Evolutionary conservation across 345 rosid species (phyloP).

Genomic region (Arabis hirsuta): DNA sequence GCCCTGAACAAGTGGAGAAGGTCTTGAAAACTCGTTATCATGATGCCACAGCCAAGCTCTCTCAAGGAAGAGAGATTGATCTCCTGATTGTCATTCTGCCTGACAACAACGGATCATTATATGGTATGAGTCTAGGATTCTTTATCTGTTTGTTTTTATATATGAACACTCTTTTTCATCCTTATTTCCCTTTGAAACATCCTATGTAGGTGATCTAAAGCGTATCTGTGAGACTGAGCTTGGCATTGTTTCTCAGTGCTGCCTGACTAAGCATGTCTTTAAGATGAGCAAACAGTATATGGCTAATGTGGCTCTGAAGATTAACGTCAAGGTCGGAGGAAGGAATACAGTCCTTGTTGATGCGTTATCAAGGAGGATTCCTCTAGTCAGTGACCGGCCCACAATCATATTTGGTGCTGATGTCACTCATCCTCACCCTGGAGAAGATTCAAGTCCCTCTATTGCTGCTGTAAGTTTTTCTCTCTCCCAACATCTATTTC

Average conservation of each 20-base stretch:
- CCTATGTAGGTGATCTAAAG: conserved; percentile 83
- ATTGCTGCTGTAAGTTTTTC: conserved; percentile 82
- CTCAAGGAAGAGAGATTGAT: conserved; percentile 82
- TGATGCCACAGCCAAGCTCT: conserved; percentile 76
- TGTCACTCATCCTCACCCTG: conserved; percentile 99
- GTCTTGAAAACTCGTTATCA: conserved; percentile 77
- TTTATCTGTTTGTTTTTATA: neutral
- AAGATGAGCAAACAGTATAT: conserved; percentile 86
- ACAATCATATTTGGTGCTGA: conserved; percentile 99
- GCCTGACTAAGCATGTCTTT: conserved; percentile 88
- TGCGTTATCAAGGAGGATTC: conserved; percentile 90
- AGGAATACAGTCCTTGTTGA: conserved; percentile 95
- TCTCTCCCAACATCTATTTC: neutral
- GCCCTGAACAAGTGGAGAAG: conserved; percentile 94
- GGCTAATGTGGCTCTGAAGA: conserved; percentile 94
- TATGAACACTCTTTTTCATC: neutral
- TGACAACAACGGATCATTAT: conserved; percentile 95
- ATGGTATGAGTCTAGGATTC: conserved; percentile 54
- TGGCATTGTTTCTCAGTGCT: conserved; percentile 96
- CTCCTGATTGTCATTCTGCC: conserved; percentile 94
- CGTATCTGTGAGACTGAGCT: conserved; percentile 98
- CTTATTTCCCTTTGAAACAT: conserved; percentile 9
- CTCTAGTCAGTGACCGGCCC: conserved; percentile 91
- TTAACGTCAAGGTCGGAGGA: conserved; percentile 98
- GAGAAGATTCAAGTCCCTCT: conserved; percentile 99